Percentiles rank a stretch among this genome's conserved stretches.
Evolutionary conservation across 2,329 filamentous ascomycete genomes (phyloP).

Genomic region (Paraconiothyrium brasiliense): DNA sequence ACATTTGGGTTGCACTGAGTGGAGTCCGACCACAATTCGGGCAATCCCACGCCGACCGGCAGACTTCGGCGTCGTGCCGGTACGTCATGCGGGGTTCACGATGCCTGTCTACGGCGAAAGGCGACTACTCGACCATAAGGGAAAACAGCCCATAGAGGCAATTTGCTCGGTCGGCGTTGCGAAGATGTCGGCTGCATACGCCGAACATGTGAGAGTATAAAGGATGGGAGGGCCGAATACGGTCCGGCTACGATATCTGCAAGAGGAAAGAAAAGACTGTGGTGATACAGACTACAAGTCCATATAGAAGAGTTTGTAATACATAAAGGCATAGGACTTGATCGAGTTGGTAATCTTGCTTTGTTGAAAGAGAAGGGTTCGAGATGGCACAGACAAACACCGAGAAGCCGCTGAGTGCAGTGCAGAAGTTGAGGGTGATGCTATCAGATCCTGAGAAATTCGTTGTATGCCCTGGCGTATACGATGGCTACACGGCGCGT

Average conservation of each 20-base stretch:
- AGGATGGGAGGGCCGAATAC: neutral
- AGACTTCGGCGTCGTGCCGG: conserved; percentile 31
- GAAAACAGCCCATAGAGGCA: neutral
- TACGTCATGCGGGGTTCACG: conserved; percentile 38
- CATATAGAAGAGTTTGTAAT: neutral
- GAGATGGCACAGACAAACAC: conserved; percentile 21
- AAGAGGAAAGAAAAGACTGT: neutral
- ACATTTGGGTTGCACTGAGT: neutral
- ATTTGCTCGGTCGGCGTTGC: neutral
- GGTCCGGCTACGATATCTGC: neutral
- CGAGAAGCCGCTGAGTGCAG: conserved; percentile 31
- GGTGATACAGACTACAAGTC: neutral
- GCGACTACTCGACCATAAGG: neutral
- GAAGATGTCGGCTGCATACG: neutral
- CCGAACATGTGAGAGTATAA: conserved; percentile 4
- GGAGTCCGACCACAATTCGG: neutral
- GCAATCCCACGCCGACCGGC: conserved; percentile 22
- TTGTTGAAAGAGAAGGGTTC: conserved; percentile 5
- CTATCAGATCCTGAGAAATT: conserved; percentile 44
- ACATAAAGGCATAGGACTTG: neutral
- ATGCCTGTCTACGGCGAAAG: conserved; percentile 2
- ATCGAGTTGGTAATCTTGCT: neutral
- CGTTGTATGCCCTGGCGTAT: conserved; percentile 71
- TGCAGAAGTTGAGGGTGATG: conserved; percentile 44
- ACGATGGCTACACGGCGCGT: conserved; percentile 73